Conservation (phyloP, 139 green algal species). For the Microglena sp. region DNA sequence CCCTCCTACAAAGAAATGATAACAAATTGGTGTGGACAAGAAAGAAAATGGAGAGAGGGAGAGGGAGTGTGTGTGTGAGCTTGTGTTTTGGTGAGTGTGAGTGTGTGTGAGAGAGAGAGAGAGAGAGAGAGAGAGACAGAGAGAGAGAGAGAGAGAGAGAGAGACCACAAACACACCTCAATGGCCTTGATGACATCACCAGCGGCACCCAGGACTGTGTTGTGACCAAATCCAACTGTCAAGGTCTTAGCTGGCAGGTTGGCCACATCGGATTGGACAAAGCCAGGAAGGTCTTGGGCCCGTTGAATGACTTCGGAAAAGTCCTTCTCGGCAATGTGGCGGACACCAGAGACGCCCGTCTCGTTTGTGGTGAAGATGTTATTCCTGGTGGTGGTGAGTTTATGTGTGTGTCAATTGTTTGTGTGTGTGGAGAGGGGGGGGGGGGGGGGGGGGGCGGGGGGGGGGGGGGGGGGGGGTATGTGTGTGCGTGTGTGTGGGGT, state of each 20-base stretch:
- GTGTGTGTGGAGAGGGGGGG: background rate
- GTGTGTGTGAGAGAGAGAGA: background rate
- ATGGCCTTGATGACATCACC: conserved; percentile 36
- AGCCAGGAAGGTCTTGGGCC: conserved; percentile 39
- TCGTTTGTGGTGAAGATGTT: conserved; percentile 2
- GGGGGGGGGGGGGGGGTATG: no score
- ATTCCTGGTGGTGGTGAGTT: background rate
- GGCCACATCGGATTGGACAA: background rate
- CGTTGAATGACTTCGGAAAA: conserved; percentile 34
- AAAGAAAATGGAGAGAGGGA: background rate
- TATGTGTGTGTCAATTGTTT: background rate
- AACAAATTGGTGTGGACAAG: background rate
- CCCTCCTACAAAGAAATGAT: background rate
- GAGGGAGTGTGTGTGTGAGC: background rate
- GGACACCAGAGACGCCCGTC: conserved; percentile 32
- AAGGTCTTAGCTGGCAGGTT: conserved; percentile 1
- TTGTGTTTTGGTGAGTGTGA: no score
- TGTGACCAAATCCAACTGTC: conserved; percentile 43
- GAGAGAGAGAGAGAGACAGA: background rate
- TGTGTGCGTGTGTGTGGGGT: no score
- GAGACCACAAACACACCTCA: conserved; percentile 12
- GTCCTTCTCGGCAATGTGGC: conserved; percentile 38
- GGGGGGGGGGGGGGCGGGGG: no score
- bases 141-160: background rate
- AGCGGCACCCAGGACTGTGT: conserved; percentile 36